A percentile compares a stretch with the other conserved stretches of the same genome.
phyloP scores from a whole-genome alignment of 441 rosid species.

The Populus hybrid region DNA sequence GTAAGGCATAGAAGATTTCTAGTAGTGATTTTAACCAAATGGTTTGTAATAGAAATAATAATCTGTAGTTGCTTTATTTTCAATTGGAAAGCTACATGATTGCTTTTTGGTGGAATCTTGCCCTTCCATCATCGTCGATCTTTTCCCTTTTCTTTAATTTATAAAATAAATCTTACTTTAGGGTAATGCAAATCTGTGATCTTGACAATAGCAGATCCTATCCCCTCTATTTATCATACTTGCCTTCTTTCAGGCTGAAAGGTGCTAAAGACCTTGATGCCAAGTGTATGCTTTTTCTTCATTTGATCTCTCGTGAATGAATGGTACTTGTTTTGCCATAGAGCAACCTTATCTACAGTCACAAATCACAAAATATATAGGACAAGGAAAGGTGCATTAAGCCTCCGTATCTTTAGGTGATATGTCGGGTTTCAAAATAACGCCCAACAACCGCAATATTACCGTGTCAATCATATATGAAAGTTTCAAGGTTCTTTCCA shows the following conservation, averaged over 20 bases:
- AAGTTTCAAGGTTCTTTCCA: too few species aligned
- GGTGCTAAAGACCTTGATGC: too few species aligned
- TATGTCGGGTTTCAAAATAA: too few species aligned
- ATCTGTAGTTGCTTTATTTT: not conserved
- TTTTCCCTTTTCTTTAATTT: not conserved
- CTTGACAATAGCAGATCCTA: not conserved
- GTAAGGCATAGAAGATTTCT: conserved; percentile 7
- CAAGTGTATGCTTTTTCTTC: too few species aligned
- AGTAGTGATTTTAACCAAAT: not conserved
- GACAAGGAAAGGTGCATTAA: not conserved
- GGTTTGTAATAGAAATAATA: not conserved
- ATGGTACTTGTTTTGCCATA: too few species aligned
- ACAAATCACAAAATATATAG: too few species aligned
- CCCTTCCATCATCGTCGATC: not conserved
- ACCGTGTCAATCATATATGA: too few species aligned
- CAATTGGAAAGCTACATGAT: not conserved
- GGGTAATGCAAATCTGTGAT: not conserved
- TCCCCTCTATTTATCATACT: not conserved
- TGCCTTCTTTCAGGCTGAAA: too few species aligned
- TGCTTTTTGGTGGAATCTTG: not conserved
- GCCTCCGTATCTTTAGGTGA: too few species aligned
- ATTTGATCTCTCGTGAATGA: too few species aligned
- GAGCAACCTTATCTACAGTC: too few species aligned
- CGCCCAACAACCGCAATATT: too few species aligned
- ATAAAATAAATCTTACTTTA: not conserved